Evolutionary conservation across 2,329 filamentous ascomycete species (phyloP).

Genomic region (Ceratocystiopsis brevicomis): DNA sequence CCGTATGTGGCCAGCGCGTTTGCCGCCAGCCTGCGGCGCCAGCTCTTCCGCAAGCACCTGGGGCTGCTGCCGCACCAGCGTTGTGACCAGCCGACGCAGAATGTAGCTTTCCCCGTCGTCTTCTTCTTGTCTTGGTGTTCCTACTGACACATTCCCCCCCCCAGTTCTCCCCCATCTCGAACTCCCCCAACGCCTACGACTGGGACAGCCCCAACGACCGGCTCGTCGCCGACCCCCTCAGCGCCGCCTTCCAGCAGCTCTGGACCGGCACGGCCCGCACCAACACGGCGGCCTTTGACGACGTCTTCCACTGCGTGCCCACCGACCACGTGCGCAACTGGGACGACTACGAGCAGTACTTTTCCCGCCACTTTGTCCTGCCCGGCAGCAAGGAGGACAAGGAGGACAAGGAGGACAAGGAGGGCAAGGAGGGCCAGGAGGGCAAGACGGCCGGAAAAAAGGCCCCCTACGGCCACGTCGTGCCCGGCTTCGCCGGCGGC

Average conservation of each 20-base stretch:
- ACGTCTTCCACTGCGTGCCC: slow-evolving; percentile 66
- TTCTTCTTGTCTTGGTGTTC: background rate
- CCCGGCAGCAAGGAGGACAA: slow-evolving; percentile 24
- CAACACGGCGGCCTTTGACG: slow-evolving; percentile 67
- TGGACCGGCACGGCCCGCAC: slow-evolving; percentile 55
- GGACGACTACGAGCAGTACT: slow-evolving; percentile 57
- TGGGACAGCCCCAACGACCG: slow-evolving; percentile 48
- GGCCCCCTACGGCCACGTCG: slow-evolving; percentile 75
- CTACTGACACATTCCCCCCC: background rate
- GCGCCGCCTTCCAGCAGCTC: slow-evolving; percentile 44
- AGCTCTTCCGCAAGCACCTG: slow-evolving; percentile 79
- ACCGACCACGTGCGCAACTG: slow-evolving; percentile 49
- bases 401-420: slow-evolving; percentile 19
- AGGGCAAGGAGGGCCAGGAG: slow-evolving; percentile 20
- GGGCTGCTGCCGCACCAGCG: slow-evolving; percentile 59
- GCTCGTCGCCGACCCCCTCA: slow-evolving; percentile 57
- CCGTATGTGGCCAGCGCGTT: slow-evolving; percentile 53
- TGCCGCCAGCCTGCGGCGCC: slow-evolving; percentile 58
- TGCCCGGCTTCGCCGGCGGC: slow-evolving; percentile 58
- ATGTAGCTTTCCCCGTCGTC: slow-evolving; percentile 25
- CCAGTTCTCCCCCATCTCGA: slow-evolving; percentile 49
- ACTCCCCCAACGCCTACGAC: slow-evolving; percentile 49
- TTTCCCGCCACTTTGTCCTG: slow-evolving; percentile 44
- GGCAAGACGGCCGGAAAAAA: slow-evolving; percentile 19
- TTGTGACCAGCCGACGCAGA: slow-evolving; percentile 47